Evolutionary conservation across 208 protist genomes (phyloP), one percentile per base, ranked within the genome.

Genomic region (Vickermania spadyakhi): DNA sequence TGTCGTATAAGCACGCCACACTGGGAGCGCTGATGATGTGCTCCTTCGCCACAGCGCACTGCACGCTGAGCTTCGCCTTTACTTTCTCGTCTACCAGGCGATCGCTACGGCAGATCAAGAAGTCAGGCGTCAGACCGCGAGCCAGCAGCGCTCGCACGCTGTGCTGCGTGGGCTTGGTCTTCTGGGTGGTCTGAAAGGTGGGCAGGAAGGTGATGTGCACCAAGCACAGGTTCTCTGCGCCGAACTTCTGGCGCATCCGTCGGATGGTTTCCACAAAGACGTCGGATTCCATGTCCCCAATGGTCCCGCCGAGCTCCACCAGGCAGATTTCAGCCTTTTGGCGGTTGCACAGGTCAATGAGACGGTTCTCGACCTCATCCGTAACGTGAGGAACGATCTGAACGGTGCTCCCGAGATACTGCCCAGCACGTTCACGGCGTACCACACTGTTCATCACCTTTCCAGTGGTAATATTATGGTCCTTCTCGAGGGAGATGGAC

Each of bases 391-490:
- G 93, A 23, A 97, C 88, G 31, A 99, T 91, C 88, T 99, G 98
- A 58, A 99, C 98, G 27, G 98, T 99, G 78, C 98, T 98, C 42
- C 98, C 98, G 3, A 99, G 84, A 73, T 98, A 99, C 14, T 96
- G 86, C n/a, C 98, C 98, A 22, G 66, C 68, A 42, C 98, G 84
- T 82, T 99, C 97, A 77, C 95, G 97, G 30, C 81, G 66, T 58
- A 99, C 96, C 7, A 99, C 91, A 58, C 86, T 84, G 57, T 91
- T 73, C 71, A 98, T 99, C 26, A 99, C 82, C 77, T 99, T 99
- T 52, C 98, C 98, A 2, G 98, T 99, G 1, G 98, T 99, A 68
- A 99, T 99, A 86, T 99, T 99, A 85, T 99, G 96, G 70, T 99
- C 93, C 23, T 86, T 72, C 21, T 65, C 84, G 13, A 99, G 79